These are phyloP conservation scores for Pichia sp. DNA, from an alignment of 1,139 yeast genomes.

Conservation along the genomic window DNA sequence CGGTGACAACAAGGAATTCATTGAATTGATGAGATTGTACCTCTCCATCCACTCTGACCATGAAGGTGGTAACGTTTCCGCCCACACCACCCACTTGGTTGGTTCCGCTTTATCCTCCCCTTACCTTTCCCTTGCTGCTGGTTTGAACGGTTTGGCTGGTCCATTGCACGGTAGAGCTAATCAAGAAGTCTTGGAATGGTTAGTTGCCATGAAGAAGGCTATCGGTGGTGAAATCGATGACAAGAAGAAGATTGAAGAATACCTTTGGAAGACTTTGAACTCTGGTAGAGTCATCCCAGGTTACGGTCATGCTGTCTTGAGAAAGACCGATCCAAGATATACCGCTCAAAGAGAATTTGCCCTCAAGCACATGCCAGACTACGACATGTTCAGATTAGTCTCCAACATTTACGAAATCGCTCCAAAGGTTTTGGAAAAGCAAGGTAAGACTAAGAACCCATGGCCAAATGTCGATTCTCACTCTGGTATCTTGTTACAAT, in stretches of 20 bases:
- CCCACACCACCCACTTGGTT: slow-evolving; percentile 95
- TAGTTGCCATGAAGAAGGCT: slow-evolving; percentile 74
- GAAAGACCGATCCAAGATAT: slow-evolving; percentile 97
- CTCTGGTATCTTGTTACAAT: slow-evolving; percentile 94
- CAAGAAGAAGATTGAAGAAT: slow-evolving; percentile 73
- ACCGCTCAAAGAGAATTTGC: slow-evolving; percentile 97
- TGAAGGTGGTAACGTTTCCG: slow-evolving; percentile 98
- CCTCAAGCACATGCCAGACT: slow-evolving; percentile 94
- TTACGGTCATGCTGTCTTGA: slow-evolving; percentile 93
- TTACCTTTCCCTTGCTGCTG: slow-evolving; percentile 88
- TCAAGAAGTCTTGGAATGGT: slow-evolving; percentile 95
- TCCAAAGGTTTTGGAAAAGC: slow-evolving; percentile 90
- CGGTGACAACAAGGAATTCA: slow-evolving; percentile 74
- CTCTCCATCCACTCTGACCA: slow-evolving; percentile 95
- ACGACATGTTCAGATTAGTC: slow-evolving; percentile 86
- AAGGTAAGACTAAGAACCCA: slow-evolving; percentile 98
- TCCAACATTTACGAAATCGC: slow-evolving; percentile 91
- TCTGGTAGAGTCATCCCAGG: slow-evolving; percentile 97
- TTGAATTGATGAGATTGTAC: slow-evolving; percentile 89
- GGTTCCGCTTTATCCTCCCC: slow-evolving; percentile 96
- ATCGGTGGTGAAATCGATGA: slow-evolving; percentile 65
- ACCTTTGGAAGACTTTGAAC: slow-evolving; percentile 88
- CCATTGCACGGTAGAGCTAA: slow-evolving; percentile 98
- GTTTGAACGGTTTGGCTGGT: slow-evolving; percentile 96
- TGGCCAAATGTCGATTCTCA: slow-evolving; percentile 99